phyloP scores from a whole-genome alignment of 495 filamentous ascomycete species.

The Aspergillus diversus region DNA sequence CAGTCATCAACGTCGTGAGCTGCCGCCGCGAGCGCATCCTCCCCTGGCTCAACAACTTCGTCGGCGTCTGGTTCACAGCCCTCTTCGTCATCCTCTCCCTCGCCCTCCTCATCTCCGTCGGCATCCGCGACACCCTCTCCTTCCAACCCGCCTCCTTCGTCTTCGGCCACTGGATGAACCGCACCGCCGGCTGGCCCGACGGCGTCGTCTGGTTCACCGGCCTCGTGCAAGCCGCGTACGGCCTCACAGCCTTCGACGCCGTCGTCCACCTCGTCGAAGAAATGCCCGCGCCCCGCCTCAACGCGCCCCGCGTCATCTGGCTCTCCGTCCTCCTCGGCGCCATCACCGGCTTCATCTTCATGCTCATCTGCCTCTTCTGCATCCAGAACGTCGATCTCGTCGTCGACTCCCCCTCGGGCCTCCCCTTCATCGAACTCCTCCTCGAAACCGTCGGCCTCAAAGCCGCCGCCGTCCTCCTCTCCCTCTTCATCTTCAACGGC shows the following conservation, averaged over 20 bases:
- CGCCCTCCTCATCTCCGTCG: slow-evolving; percentile 48
- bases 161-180: slow-evolving; percentile 61
- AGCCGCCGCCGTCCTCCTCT: slow-evolving; percentile 41
- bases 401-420: slow-evolving; percentile 45
- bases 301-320: slow-evolving; percentile 47
- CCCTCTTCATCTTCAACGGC: slow-evolving; percentile 54
- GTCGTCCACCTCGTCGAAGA: slow-evolving; percentile 65
- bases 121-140: slow-evolving; percentile 36
- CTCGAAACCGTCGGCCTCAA: slow-evolving; percentile 45
- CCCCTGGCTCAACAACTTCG: slow-evolving; percentile 52
- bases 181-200: slow-evolving; percentile 61
- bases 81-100: slow-evolving; percentile 49
- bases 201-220: slow-evolving; percentile 67
- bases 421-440: slow-evolving; percentile 52
- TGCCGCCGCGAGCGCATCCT: slow-evolving; percentile 50
- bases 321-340: slow-evolving; percentile 53
- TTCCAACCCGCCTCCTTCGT: slow-evolving; percentile 54
- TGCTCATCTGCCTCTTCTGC: slow-evolving; percentile 73
- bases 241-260: slow-evolving; percentile 65
- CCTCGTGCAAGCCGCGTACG: slow-evolving; percentile 62
- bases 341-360: slow-evolving; percentile 68
- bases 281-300: slow-evolving; percentile 45
- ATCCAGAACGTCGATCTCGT: slow-evolving; percentile 67
- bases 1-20: slow-evolving; percentile 46
- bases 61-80: slow-evolving; percentile 50